These are phyloP conservation scores for Melampsora abietis-canadensis DNA, from an alignment of 1,284 basidiomycete genomes.

Conservation along the genomic window DNA sequence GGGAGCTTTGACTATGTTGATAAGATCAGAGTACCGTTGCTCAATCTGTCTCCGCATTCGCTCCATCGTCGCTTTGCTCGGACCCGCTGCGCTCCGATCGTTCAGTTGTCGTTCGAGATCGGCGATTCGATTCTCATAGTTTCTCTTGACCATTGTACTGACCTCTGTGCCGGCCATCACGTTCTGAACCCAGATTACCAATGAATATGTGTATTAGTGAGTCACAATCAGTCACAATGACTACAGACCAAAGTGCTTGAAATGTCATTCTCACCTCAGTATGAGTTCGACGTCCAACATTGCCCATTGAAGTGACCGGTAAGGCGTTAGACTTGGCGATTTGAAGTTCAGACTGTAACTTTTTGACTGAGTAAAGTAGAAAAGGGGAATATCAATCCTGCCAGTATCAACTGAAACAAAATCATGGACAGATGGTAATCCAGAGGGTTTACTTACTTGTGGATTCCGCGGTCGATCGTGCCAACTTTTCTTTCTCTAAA, in stretches of 20 bases:
- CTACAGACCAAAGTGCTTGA: slow-evolving; percentile 59
- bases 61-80: slow-evolving; percentile 55
- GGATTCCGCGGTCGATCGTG: slow-evolving; percentile 61
- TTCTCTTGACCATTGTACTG: slow-evolving; percentile 62
- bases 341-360: slow-evolving; percentile 42
- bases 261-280: slow-evolving; percentile 25
- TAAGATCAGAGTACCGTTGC: slow-evolving; percentile 67
- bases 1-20: slow-evolving; percentile 60
- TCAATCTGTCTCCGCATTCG: slow-evolving; percentile 65
- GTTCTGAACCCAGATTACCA: slow-evolving; percentile 51
- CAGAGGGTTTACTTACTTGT: slow-evolving; percentile 50
- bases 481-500: slow-evolving; percentile 51
- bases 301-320: slow-evolving; percentile 14
- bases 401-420: not conserved
- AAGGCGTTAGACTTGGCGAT: slow-evolving; percentile 1
- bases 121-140: slow-evolving; percentile 48
- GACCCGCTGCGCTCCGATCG: slow-evolving; percentile 42
- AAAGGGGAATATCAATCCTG: not conserved
- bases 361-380: slow-evolving; percentile 12
- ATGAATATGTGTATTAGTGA: slow-evolving; percentile 54
- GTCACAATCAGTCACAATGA: slow-evolving; percentile 59
- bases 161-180: not conserved
- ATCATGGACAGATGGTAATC: not conserved
- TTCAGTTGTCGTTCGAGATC: slow-evolving; percentile 50
- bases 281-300: slow-evolving; percentile 29